Evolutionary conservation across 2,329 filamentous ascomycete species (phyloP).

Genomic region (Cordyceps farinosa): DNA sequence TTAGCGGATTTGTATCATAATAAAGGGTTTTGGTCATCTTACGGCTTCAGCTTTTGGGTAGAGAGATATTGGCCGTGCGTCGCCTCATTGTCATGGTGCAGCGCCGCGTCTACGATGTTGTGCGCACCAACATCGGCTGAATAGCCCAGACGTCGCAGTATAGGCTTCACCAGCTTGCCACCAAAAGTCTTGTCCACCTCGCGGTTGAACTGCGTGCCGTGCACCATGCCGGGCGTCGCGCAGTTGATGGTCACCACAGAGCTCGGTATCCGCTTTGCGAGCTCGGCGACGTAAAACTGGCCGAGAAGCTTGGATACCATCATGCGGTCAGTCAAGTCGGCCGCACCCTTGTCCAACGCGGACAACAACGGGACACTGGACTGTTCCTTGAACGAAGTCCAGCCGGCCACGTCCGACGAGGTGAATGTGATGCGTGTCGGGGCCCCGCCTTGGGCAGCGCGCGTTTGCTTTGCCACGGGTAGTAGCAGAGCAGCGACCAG

Average conservation of each 20-base stretch:
- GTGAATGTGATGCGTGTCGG: conserved; percentile 24
- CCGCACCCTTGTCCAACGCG: conserved; percentile 21
- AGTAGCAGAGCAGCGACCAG: conserved; percentile 45
- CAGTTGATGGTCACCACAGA: conserved; percentile 24
- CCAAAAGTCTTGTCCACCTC: conserved; percentile 16
- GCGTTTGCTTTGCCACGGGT: conserved; percentile 40
- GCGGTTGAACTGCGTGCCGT: conserved; percentile 20
- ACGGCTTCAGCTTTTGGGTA: conserved; percentile 17
- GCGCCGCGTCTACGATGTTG: conserved; percentile 14
- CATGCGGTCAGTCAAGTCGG: conserved; percentile 18
- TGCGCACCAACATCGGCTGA: conserved; percentile 14
- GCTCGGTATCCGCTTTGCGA: conserved; percentile 26
- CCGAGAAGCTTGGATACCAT: conserved; percentile 30
- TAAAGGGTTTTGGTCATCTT: too few species aligned
- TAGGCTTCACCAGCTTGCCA: conserved; percentile 13
- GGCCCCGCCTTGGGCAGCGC: conserved; percentile 5
- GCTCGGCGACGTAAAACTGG: conserved; percentile 32
- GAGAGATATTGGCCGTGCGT: conserved; percentile 17
- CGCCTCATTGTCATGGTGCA: conserved; percentile 6
- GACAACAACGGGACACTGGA: conserved; percentile 20
- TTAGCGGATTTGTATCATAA: too few species aligned
- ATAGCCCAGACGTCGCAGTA: conserved; percentile 11
- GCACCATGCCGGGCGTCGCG: conserved; percentile 22
- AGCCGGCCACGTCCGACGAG: conserved; percentile 24
- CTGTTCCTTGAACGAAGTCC: conserved; percentile 22